Conservation (phyloP, 495 filamentous ascomycete species). For the Xylaria castorea region DNA sequence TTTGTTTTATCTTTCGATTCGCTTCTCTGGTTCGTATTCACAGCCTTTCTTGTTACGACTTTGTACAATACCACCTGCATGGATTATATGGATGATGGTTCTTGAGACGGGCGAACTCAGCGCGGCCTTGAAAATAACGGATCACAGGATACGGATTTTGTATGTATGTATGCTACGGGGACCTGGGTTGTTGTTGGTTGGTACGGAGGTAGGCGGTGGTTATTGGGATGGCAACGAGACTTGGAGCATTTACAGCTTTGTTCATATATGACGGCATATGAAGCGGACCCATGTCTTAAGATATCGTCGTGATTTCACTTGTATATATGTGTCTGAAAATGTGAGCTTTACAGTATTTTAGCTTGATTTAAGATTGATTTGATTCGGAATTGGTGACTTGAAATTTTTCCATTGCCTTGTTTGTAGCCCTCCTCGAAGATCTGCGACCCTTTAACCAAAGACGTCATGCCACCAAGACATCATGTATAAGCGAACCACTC, state of each 20-base stretch:
- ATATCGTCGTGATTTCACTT: slow-evolving; percentile 32
- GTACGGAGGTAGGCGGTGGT: neutral
- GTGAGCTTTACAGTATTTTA: neutral
- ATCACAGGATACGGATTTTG: slow-evolving; percentile 24
- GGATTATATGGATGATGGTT: slow-evolving; percentile 28
- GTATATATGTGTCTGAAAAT: slow-evolving; percentile 27
- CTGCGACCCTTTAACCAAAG: neutral
- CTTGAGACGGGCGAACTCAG: slow-evolving; percentile 20
- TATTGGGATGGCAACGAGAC: slow-evolving; percentile 10
- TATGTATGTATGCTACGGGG: slow-evolving; percentile 25
- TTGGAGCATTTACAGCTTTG: slow-evolving; percentile 15
- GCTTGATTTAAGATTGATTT: neutral
- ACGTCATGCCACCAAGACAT: slow-evolving; percentile 3
- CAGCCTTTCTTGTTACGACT: slow-evolving; percentile 15
- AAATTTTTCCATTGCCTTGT: neutral
- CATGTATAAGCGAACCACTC: slow-evolving; percentile 18
- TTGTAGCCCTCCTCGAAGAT: neutral
- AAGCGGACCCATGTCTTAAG: slow-evolving; percentile 10
- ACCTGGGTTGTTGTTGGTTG: slow-evolving; percentile 4
- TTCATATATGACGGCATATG: slow-evolving; percentile 8
- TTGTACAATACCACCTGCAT: slow-evolving; percentile 29
- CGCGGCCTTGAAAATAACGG: slow-evolving; percentile 21
- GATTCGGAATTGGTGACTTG: neutral
- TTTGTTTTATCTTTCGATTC: slow-evolving; percentile 16
- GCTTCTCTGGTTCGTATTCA: slow-evolving; percentile 11